Evolutionary conservation across 352 stramenopile species (phyloP), one percentile per base, ranked within the genome.

Genomic region (Globisporangium middletonii): DNA sequence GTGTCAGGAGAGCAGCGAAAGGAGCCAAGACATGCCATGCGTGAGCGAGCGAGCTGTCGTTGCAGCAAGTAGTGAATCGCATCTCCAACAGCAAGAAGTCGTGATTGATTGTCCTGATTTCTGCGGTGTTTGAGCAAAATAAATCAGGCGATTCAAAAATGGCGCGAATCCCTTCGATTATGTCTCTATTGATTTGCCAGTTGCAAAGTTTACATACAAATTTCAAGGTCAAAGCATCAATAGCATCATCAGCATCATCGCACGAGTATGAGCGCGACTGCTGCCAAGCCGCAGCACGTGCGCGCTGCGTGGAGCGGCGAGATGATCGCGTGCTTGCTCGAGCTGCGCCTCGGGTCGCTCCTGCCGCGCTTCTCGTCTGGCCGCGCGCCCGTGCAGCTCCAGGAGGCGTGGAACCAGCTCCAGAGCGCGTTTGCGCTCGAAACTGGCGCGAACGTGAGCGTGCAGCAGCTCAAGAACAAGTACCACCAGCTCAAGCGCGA

Each of bases 401-500:
- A 61, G 55, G 55, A 55, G 23, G 55, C 55, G 16, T 61, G 55
- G 55, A 61, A 44, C 3, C 13, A 35, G 47, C 55, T 61, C 45
- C 55, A 55, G 9, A 13, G 48, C 55, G 51, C 55, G 55, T 61
- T 61, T 37, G 55, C 26, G 47, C 6, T 43, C 26, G 55, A 23
- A 4, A 61, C 55, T 4, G 42, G 51, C 55, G 55, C 42, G 16
- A 38, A 55, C 46, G 50, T 60, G 35, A 47, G 8, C 33, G 48
- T 60, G 44, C 26, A 43, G 23, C 45, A 53, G 45, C 55, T 60
- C 55, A 60, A 60, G 55, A 60, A 60, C 55, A 60, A 60, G 46
- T 60, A 54, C 46, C 55, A 60, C 33, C 55, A 60, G 55, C 55
- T 60, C 46, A 60, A 60, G 55, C 55, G 55, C 46, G 55, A 60